A percentile compares a stretch with the other conserved stretches of the same genome.
Conservation (phyloP, 305 asterid genomes). For the Coffea humblotiana region DNA sequence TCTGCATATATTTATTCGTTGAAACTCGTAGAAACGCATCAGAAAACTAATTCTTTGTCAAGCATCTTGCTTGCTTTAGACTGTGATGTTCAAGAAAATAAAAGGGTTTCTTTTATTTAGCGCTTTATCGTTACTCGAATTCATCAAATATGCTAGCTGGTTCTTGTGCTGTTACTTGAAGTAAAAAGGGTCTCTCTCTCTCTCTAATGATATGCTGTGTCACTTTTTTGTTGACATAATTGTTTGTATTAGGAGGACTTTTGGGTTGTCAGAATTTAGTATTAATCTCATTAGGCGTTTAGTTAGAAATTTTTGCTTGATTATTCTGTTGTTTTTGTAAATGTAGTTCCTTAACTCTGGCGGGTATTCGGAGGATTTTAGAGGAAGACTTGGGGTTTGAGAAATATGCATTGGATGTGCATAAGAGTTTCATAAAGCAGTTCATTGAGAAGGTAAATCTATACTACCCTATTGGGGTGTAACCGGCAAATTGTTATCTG, state of each 20-base stretch:
- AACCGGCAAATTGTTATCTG: neutral
- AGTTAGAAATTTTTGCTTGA: neutral
- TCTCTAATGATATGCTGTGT: neutral
- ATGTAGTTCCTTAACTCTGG: slow-evolving; percentile 70
- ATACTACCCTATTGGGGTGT: neutral
- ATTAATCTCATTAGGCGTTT: neutral
- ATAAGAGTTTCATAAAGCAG: slow-evolving; percentile 67
- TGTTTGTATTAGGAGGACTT: neutral
- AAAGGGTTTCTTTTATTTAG: neutral
- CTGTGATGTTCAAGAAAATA: too few relatives aligned
- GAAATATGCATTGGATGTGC: slow-evolving; percentile 66
- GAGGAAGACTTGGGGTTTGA: slow-evolving; percentile 82
- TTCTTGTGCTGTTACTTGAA: neutral
- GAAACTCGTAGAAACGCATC: neutral
- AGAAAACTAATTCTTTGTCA: too few relatives aligned
- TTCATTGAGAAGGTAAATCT: slow-evolving; percentile 59
- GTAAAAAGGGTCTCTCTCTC: too few relatives aligned
- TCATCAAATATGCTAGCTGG: too few relatives aligned
- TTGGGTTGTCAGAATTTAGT: neutral
- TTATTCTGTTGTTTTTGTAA: slow-evolving; percentile 10
- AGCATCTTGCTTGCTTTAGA: neutral
- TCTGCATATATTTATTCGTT: too few relatives aligned
- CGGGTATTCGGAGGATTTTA: slow-evolving; percentile 66
- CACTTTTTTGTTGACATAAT: neutral
- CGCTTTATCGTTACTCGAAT: too few relatives aligned